A percentile compares a stretch with the other conserved stretches of the same genome.
Evolutionary conservation across 2,329 filamentous ascomycete genomes (phyloP).

Genomic region (Gyromitra esculenta): DNA sequence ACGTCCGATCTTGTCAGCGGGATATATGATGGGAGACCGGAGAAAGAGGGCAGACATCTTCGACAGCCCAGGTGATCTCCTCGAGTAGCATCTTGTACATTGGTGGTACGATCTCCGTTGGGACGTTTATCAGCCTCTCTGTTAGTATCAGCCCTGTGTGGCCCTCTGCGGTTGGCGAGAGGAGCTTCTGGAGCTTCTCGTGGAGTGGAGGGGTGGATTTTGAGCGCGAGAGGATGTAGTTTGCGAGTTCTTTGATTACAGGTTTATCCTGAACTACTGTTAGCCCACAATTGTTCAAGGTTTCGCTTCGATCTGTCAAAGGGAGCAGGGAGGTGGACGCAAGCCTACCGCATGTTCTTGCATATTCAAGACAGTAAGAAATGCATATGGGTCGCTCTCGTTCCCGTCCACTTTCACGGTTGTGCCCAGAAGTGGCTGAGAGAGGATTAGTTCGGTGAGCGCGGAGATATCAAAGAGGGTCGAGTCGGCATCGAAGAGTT

Average conservation of each 20-base stretch:
- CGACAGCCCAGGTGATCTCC: slow-evolving; percentile 86
- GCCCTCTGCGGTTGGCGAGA: slow-evolving; percentile 59
- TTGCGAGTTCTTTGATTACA: slow-evolving; percentile 67
- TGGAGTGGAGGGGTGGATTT: slow-evolving; percentile 56
- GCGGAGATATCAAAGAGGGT: slow-evolving; percentile 86
- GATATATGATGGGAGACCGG: neutral
- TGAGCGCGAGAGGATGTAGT: slow-evolving; percentile 67
- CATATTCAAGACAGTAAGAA: slow-evolving; percentile 87
- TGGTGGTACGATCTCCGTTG: slow-evolving; percentile 88
- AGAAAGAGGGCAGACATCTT: slow-evolving; percentile 66
- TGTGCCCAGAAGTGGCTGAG: slow-evolving; percentile 86
- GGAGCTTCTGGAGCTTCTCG: slow-evolving; percentile 59
- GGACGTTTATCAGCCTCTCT: slow-evolving; percentile 95
- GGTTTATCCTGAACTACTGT: slow-evolving; percentile 61
- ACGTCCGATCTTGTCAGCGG: slow-evolving; percentile 58
- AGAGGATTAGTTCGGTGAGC: slow-evolving; percentile 84
- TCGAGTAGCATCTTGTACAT: slow-evolving; percentile 95
- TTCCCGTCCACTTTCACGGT: slow-evolving; percentile 98
- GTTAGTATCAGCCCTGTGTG: slow-evolving; percentile 88
- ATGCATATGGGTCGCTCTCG: slow-evolving; percentile 89
- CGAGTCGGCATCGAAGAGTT: slow-evolving; percentile 89
- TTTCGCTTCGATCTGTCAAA: neutral
- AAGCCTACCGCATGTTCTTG: slow-evolving; percentile 72
- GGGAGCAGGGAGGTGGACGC: neutral
- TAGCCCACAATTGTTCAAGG: neutral